phyloP scores from a whole-genome alignment of 208 protist genomes.

The Angomonas desouzai region DNA sequence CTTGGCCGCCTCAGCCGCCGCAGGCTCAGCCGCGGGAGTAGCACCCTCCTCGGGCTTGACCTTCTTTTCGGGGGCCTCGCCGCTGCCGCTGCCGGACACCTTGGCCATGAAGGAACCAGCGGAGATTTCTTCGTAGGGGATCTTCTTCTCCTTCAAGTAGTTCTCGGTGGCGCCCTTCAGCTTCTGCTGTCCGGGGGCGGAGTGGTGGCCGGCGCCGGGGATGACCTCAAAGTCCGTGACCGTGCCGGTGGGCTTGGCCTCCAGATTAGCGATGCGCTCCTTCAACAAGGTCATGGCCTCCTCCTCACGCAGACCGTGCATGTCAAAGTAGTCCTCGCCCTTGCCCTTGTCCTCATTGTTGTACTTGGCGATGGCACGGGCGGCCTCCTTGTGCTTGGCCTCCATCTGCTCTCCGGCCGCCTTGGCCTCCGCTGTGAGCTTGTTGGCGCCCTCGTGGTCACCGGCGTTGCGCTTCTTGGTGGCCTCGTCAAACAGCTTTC shows the following conservation, averaged over 20 bases:
- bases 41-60: neutral
- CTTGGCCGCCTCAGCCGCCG: neutral
- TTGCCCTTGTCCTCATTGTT: slow-evolving; percentile 60
- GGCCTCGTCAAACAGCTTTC: slow-evolving; percentile 38
- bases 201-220: slow-evolving; percentile 55
- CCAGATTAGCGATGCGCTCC: slow-evolving; percentile 29
- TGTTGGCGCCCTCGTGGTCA: slow-evolving; percentile 25
- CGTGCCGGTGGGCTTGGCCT: slow-evolving; percentile 27
- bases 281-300: slow-evolving; percentile 44
- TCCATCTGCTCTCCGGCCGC: slow-evolving; percentile 30
- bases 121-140: slow-evolving; percentile 34
- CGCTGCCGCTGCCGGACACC: slow-evolving; percentile 20
- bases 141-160: slow-evolving; percentile 29
- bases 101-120: slow-evolving; percentile 36
- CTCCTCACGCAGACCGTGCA: slow-evolving; percentile 51
- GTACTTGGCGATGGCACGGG: slow-evolving; percentile 34
- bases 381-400: slow-evolving; percentile 31
- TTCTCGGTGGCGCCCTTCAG: slow-evolving; percentile 30
- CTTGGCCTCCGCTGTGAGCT: slow-evolving; percentile 32
- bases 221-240: slow-evolving; percentile 42
- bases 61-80: slow-evolving; percentile 11
- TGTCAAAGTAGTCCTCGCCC: slow-evolving; percentile 46
- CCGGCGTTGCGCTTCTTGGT: slow-evolving; percentile 28
- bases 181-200: slow-evolving; percentile 33
- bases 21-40: neutral